A percentile compares a stretch with the other conserved stretches of the same genome.
These are phyloP conservation scores for Backusella mclennaniae DNA, from an alignment of 192 early-diverging fungal species.

Conservation along the genomic window DNA sequence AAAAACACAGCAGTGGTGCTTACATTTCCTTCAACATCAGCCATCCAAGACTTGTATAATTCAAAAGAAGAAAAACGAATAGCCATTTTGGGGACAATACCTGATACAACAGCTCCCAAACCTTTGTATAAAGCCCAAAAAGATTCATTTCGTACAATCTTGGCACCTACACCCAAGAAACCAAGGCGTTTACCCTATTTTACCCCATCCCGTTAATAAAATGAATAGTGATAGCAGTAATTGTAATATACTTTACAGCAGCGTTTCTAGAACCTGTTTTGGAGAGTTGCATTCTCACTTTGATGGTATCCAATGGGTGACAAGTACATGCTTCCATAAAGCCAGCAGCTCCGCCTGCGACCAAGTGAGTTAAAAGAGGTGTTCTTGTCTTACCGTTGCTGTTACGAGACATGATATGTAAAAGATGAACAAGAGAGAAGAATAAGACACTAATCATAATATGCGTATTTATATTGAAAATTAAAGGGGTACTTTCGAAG, in stretches of 20 bases:
- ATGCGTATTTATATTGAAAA: background rate
- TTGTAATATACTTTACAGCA: slow-evolving; percentile 35
- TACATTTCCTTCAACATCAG: slow-evolving; percentile 53
- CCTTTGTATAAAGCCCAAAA: slow-evolving; percentile 93
- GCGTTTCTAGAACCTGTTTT: slow-evolving; percentile 57
- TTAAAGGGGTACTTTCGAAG: slow-evolving; percentile 8
- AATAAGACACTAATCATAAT: background rate
- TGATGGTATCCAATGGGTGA: slow-evolving; percentile 95
- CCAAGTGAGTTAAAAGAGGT: slow-evolving; percentile 70
- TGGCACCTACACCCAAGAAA: slow-evolving; percentile 79
- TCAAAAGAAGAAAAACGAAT: slow-evolving; percentile 97
- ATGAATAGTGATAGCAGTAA: background rate
- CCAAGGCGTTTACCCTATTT: slow-evolving; percentile 38
- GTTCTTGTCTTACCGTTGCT: slow-evolving; percentile 8
- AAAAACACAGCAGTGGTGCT: slow-evolving; percentile 67
- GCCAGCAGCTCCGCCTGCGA: slow-evolving; percentile 90
- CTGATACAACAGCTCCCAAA: slow-evolving; percentile 89
- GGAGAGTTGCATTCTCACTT: slow-evolving; percentile 93
- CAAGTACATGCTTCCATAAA: slow-evolving; percentile 85
- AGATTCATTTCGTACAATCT: slow-evolving; percentile 85
- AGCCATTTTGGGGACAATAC: slow-evolving; percentile 98
- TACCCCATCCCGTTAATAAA: background rate
- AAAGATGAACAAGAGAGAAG: background rate
- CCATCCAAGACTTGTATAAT: slow-evolving; percentile 80
- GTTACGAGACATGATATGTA: slow-evolving; percentile 7